These are phyloP conservation scores for Sicyos edulis DNA, from an alignment of 306 rosid genomes.

Conservation along the genomic window DNA sequence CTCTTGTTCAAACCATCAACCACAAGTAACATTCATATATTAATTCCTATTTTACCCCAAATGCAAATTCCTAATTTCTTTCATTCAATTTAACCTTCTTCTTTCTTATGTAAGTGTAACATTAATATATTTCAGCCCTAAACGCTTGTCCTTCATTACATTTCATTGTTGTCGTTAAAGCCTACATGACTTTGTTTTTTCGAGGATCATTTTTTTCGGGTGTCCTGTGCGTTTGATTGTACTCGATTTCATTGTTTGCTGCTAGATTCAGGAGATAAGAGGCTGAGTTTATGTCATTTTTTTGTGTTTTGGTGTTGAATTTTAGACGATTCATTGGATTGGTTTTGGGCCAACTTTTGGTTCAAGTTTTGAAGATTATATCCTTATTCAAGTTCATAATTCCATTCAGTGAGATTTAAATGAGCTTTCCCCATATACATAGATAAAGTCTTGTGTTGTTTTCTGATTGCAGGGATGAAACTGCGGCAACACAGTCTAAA, in stretches of 20 bases:
- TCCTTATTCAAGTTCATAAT: neutral
- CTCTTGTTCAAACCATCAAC: conserved; percentile 20
- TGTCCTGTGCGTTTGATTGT: too few relatives aligned
- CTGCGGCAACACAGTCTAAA: neutral
- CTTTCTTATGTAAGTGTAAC: neutral
- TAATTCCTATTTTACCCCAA: neutral
- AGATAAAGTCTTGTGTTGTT: neutral
- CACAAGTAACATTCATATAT: too few relatives aligned
- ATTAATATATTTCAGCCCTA: neutral
- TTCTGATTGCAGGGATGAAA: conserved; percentile 11
- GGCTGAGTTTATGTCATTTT: conserved; percentile 1
- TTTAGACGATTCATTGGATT: neutral
- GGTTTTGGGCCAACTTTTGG: neutral
- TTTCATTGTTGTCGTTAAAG: neutral
- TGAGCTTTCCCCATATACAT: neutral
- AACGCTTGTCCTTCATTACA: neutral
- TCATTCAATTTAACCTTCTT: neutral
- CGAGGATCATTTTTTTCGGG: too few relatives aligned
- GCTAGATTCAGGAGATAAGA: neutral
- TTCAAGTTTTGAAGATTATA: neutral
- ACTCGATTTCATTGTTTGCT: neutral
- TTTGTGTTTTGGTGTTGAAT: neutral
- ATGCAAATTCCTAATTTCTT: neutral
- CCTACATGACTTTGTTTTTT: too few relatives aligned
- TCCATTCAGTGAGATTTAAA: neutral